Percentiles rank a stretch among this genome's conserved stretches.
These are phyloP conservation scores for Colletotrichum sp. DNA, from an alignment of 2,329 filamentous ascomycete species.

Conservation along the genomic window DNA sequence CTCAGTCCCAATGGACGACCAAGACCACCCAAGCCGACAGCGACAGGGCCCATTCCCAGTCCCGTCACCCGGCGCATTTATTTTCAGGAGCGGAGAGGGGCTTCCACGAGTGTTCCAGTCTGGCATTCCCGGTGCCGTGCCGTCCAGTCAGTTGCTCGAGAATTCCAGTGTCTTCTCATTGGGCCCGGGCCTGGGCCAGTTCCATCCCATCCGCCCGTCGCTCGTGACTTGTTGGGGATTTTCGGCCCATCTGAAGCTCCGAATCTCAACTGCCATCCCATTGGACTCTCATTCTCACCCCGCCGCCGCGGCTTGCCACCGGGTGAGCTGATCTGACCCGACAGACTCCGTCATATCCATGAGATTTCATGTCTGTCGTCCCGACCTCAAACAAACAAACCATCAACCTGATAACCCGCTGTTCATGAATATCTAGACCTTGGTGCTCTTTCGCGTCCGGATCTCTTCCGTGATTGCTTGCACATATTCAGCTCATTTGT, in stretches of 20 bases:
- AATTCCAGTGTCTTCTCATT: not conserved
- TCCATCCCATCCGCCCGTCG: not conserved
- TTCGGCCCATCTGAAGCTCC: slow-evolving; percentile 14
- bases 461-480: slow-evolving; percentile 11
- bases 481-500: not conserved
- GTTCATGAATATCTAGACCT: slow-evolving; percentile 8
- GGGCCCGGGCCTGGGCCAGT: not conserved
- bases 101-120: not conserved
- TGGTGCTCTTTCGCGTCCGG: slow-evolving; percentile 1
- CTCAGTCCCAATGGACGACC: not conserved
- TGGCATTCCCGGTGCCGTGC: not conserved
- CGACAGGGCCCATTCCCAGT: not conserved
- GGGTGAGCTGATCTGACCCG: not conserved
- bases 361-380: not conserved
- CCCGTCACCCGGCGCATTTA: not conserved
- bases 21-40: not conserved
- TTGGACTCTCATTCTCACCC: not conserved
- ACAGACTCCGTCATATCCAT: not conserved
- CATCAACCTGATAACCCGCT: not conserved
- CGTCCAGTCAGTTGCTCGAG: not conserved
- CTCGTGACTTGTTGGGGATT: not conserved
- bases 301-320: slow-evolving; percentile 2
- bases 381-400: not conserved
- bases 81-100: not conserved
- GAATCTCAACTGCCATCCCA: not conserved